Base-by-base conservation (phyloP, 1,139 yeast genomes). In the Protomyces macrosporus region DNA sequence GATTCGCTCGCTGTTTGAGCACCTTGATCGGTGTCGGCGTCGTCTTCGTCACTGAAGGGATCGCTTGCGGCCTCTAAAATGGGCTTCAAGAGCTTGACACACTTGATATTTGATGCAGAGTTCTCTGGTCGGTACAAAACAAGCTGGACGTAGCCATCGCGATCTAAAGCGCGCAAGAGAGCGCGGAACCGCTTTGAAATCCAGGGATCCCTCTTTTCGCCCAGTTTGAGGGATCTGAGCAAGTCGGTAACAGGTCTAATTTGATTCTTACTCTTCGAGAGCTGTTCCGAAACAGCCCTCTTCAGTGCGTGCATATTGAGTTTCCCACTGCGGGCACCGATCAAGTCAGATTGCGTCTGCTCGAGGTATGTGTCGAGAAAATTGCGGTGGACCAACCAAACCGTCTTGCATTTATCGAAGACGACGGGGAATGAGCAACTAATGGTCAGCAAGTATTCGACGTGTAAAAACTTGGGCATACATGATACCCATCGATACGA, bases 21-120 rank as follows among this genome's bases (percentile, higher is more conserved):
- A 23, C 23, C 23, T 23, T 23, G 23, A 23, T 23, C 23, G 23
- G 23, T 23, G 23, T 23, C 23, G 23, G 23, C 23, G 2, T 23
- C 23, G 23, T 23, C 23, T 23, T 23, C 23, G 23, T 23, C 23
- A 23, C 23, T 45, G n/a, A 34, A 30, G 1, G 45, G 35, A 45
- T 4, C 30, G 45, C 30, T 45, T 12, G 34, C 60, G 16, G 37
- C 40, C 30, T 50, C 52, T 3, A 42, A 16, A 36, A 51, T 34
- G 16, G 53, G 56, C 52, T 51, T 58, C 34, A 58, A 51, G 4
- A 58, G 52, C 14, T 58, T 50, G 12, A 58, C 62, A 14, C 62
- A 58, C 42, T 30, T 23, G 40, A 58, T 52, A 16, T 51, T 35
- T 6, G 39, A 23, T 2, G 56, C 62, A 12, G 51, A 9, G 6